A percentile compares a stretch with the other conserved stretches of the same genome.
Conservation (phyloP, 2,329 filamentous ascomycete species). For the Xylariaceae sp. region DNA sequence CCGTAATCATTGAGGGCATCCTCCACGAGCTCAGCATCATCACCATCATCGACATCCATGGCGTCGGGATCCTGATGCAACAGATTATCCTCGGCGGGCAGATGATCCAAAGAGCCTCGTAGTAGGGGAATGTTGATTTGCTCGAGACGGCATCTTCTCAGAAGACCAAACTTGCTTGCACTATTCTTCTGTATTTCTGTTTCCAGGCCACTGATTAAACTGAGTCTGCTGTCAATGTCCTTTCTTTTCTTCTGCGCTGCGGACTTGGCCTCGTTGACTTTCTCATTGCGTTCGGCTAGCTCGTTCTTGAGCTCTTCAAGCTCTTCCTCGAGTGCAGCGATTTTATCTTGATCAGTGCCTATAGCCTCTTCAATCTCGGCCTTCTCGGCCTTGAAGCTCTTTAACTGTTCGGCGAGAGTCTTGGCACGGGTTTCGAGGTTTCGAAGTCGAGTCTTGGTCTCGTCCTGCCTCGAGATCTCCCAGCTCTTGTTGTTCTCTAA, state of each 20-base stretch:
- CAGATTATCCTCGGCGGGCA: slow-evolving; percentile 83
- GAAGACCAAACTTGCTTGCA: slow-evolving; percentile 74
- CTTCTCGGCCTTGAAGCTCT: slow-evolving; percentile 68
- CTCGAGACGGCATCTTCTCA: slow-evolving; percentile 88
- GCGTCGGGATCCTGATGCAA: slow-evolving; percentile 75
- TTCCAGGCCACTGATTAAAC: slow-evolving; percentile 75
- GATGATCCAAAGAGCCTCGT: slow-evolving; percentile 72
- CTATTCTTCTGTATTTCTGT: slow-evolving; percentile 82
- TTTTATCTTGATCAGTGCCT: slow-evolving; percentile 67
- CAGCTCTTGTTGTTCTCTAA: slow-evolving; percentile 60
- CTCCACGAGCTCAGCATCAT: slow-evolving; percentile 56
- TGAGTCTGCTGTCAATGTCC: slow-evolving; percentile 70
- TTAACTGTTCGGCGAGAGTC: slow-evolving; percentile 65
- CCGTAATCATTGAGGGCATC: slow-evolving; percentile 81
- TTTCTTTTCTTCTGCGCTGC: slow-evolving; percentile 82
- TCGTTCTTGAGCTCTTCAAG: slow-evolving; percentile 66
- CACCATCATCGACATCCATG: slow-evolving; percentile 85
- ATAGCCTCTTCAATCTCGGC: slow-evolving; percentile 69
- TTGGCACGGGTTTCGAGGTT: slow-evolving; percentile 63
- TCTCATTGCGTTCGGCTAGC: slow-evolving; percentile 66
- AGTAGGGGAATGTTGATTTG: slow-evolving; percentile 82
- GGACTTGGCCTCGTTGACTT: slow-evolving; percentile 70
- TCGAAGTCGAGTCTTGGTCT: slow-evolving; percentile 65
- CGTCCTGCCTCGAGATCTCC: slow-evolving; percentile 49
- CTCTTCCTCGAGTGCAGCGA: slow-evolving; percentile 70